These are phyloP conservation scores for Pugionium dolabratum DNA, from an alignment of 345 rosid genomes.

Conservation along the genomic window DNA sequence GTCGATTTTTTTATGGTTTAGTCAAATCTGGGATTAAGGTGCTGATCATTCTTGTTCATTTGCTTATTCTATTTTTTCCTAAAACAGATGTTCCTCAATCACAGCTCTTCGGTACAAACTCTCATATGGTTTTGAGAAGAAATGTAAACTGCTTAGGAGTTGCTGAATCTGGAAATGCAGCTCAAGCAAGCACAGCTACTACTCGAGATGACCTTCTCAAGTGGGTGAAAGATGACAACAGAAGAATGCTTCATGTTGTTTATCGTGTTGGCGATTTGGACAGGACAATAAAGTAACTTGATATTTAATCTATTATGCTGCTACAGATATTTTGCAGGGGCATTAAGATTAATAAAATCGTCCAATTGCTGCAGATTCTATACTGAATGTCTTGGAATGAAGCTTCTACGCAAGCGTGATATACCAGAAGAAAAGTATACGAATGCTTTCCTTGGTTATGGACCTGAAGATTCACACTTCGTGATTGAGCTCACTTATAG, in stretches of 20 bases:
- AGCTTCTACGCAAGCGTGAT: constrained; percentile 92
- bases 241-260: constrained; percentile 94
- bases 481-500: constrained; percentile 93
- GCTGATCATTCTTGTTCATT: constrained; percentile 3
- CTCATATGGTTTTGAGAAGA: constrained; percentile 53
- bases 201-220: constrained; percentile 61
- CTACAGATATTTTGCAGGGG: neutral
- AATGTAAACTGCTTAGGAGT: constrained; percentile 46
- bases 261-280: constrained; percentile 98
- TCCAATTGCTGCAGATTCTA: constrained; percentile 63
- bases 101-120: constrained; percentile 49
- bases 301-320: neutral
- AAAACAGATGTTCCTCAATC: constrained; percentile 62
- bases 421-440: constrained; percentile 97
- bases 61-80: neutral
- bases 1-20: no score
- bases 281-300: constrained; percentile 75
- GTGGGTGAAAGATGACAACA: constrained; percentile 72
- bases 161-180: constrained; percentile 54
- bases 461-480: constrained; percentile 95
- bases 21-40: no score
- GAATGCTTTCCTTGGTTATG: constrained; percentile 98
- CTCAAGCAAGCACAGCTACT: constrained; percentile 64
- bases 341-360: neutral
- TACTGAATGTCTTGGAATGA: constrained; percentile 97